Conservation (phyloP, 1,139 yeast genomes). For the Geotrichum phurueaensis region DNA sequence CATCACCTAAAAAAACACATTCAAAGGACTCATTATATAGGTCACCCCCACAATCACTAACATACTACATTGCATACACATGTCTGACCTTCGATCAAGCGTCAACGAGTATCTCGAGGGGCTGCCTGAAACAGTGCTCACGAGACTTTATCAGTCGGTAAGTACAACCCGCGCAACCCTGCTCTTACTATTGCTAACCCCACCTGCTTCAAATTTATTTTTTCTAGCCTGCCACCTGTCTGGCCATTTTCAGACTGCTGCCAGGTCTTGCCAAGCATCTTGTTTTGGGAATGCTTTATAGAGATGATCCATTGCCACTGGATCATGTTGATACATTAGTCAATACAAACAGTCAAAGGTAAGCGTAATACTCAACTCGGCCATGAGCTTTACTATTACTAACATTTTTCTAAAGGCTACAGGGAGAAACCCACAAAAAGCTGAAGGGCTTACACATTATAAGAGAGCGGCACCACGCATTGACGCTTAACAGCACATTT, state of each 20-base stretch:
- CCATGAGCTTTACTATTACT: neutral
- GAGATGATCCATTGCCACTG: slow-evolving; percentile 64
- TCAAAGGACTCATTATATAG: neutral
- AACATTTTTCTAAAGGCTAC: slow-evolving; percentile 36
- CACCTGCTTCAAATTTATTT: slow-evolving; percentile 14
- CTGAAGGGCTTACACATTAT: slow-evolving; percentile 71
- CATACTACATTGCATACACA: neutral
- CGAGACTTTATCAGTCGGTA: slow-evolving; percentile 60
- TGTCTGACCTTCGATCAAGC: slow-evolving; percentile 45
- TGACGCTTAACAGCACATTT: slow-evolving; percentile 64
- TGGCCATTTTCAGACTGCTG: slow-evolving; percentile 79
- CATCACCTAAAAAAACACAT: neutral
- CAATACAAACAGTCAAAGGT: slow-evolving; percentile 38
- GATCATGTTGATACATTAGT: slow-evolving; percentile 74
- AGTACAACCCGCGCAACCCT: neutral
- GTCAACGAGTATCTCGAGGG: slow-evolving; percentile 88
- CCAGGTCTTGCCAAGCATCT: slow-evolving; percentile 88
- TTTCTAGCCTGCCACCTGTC: slow-evolving; percentile 83
- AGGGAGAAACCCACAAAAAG: slow-evolving; percentile 73
- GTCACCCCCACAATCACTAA: neutral
- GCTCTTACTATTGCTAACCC: neutral
- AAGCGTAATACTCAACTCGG: neutral
- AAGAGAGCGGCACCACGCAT: slow-evolving; percentile 54
- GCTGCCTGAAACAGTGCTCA: slow-evolving; percentile 76
- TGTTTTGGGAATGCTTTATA: slow-evolving; percentile 80